Conservation (phyloP, 495 filamentous ascomycete genomes). For the Extremus antarcticus region DNA sequence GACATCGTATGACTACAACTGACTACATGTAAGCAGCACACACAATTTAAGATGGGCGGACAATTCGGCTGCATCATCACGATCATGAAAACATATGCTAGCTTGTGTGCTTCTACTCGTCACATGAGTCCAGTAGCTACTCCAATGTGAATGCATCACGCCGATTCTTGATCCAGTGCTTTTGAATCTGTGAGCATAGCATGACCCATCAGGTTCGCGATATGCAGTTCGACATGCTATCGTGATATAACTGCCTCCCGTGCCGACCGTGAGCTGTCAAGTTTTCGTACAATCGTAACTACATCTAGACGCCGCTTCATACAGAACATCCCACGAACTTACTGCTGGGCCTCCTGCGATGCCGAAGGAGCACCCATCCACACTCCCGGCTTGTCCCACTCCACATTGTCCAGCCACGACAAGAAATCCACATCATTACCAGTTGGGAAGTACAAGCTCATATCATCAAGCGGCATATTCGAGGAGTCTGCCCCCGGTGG, state of each 20-base stretch:
- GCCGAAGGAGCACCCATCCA: not conserved
- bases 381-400: slow-evolving; percentile 24
- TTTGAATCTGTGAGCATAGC: too few relatives aligned
- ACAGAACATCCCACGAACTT: not conserved
- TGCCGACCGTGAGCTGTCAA: not conserved
- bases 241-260: too few relatives aligned
- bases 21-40: not conserved
- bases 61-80: too few relatives aligned
- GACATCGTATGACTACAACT: not conserved
- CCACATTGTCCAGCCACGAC: slow-evolving; percentile 30
- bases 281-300: too few relatives aligned
- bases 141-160: too few relatives aligned
- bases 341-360: not conserved
- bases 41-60: too few relatives aligned
- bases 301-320: not conserved
- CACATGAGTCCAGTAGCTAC: too few relatives aligned
- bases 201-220: too few relatives aligned
- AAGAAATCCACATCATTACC: slow-evolving; percentile 30
- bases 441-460: slow-evolving; percentile 19
- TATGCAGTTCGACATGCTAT: too few relatives aligned
- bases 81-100: too few relatives aligned
- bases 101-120: too few relatives aligned
- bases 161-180: too few relatives aligned
- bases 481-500: not conserved
- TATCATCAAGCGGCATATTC: slow-evolving; percentile 14